Conservation (phyloP, 1,284 basidiomycete species). For the Naganishia sp. region DNA sequence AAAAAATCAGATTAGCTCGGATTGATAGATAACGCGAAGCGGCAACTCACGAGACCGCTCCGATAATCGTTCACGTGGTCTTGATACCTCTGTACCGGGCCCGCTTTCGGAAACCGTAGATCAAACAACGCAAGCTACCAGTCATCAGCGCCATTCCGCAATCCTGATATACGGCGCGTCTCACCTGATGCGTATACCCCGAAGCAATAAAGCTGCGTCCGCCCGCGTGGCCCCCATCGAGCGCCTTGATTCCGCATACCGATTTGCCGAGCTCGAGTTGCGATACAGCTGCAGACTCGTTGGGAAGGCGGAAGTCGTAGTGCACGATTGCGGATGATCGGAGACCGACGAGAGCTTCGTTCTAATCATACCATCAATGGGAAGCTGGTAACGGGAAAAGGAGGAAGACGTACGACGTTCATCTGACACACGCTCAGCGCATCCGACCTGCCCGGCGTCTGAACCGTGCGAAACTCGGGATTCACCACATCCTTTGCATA, state of each 20-base stretch:
- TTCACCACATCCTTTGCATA: constrained; percentile 25
- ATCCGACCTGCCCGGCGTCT: constrained; percentile 22
- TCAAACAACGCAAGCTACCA: constrained; percentile 30
- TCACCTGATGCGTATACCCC: constrained; percentile 23
- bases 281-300: background rate
- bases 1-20: rapidly evolving
- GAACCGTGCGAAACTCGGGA: constrained; percentile 26
- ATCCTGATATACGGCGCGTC: background rate
- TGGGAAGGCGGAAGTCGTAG: constrained; percentile 28
- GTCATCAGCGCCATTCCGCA: background rate
- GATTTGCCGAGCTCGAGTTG: constrained; percentile 13
- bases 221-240: constrained; percentile 1
- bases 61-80: constrained; percentile 29
- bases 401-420: constrained; percentile 8
- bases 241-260: constrained; percentile 14
- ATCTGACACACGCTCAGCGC: constrained; percentile 28
- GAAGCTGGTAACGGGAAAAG: too few relatives aligned
- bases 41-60: constrained; percentile 23
- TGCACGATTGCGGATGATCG: constrained; percentile 26
- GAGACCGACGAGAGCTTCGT: constrained; percentile 27
- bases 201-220: constrained; percentile 21
- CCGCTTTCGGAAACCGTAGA: constrained; percentile 17
- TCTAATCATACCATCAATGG: background rate
- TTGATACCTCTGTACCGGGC: constrained; percentile 18
- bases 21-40: background rate